These are phyloP conservation scores for Neolecta irregularis DNA, from an alignment of 1,139 yeast species.

Conservation along the genomic window DNA sequence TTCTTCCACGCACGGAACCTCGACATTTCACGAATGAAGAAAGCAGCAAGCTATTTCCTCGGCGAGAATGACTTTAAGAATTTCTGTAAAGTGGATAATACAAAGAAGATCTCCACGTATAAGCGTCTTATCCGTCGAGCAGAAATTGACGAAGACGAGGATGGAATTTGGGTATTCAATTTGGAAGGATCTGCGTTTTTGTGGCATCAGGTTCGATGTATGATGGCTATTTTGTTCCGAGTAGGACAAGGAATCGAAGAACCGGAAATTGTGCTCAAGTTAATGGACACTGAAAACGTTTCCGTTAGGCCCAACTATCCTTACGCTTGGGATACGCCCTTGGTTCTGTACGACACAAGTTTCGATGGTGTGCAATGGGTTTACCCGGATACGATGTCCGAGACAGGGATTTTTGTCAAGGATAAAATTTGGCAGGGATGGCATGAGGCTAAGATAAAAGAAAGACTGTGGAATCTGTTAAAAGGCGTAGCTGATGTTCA, in stretches of 20 bases:
- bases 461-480: too few species aligned
- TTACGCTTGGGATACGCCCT: constrained; percentile 86
- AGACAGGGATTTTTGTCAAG: constrained; percentile 5
- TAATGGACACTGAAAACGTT: constrained; percentile 42
- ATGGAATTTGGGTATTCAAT: constrained; percentile 46
- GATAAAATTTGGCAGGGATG: too few species aligned
- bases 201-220: constrained; percentile 97
- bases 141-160: constrained; percentile 25
- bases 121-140: constrained; percentile 42
- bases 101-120: constrained; percentile 76
- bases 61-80: constrained; percentile 88
- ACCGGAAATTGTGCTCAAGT: constrained; percentile 39
- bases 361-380: constrained; percentile 57
- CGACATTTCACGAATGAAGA: constrained; percentile 49
- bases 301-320: constrained; percentile 70
- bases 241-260: constrained; percentile 67
- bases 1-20: constrained; percentile 37
- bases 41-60: constrained; percentile 47
- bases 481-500: too few species aligned
- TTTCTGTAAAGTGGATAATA: constrained; percentile 86
- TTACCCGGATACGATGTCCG: constrained; percentile 6
- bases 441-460: too few species aligned
- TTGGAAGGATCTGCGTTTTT: constrained; percentile 78
- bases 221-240: constrained; percentile 68
- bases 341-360: constrained; percentile 76